phyloP scores from a whole-genome alignment of 768 basidiomycete genomes.

The Polyporus arcularius region DNA sequence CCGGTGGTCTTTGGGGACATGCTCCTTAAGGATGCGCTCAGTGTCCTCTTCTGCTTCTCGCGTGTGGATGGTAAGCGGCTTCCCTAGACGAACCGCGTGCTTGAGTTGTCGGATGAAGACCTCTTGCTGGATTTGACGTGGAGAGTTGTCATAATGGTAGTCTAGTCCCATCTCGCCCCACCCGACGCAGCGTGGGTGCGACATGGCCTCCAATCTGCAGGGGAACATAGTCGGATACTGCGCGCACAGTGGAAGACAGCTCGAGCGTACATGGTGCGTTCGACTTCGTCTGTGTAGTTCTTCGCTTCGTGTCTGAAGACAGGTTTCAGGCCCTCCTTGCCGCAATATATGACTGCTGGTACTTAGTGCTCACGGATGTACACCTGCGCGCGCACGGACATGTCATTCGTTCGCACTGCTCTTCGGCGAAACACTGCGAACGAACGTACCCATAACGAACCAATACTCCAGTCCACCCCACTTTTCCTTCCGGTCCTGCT shows the following conservation, averaged over 20 bases:
- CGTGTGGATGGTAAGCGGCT: conserved; percentile 85
- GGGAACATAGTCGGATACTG: not conserved
- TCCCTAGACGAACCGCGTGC: conserved; percentile 65
- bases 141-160: conserved; percentile 81
- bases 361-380: conserved; percentile 61
- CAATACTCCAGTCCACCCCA: conserved; percentile 79
- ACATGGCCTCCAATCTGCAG: conserved; percentile 68
- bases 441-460: conserved; percentile 72
- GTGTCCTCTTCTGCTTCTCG: conserved; percentile 86
- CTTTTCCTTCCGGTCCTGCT: conserved; percentile 44
- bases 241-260: not conserved
- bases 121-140: conserved; percentile 63
- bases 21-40: conserved; percentile 72
- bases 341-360: too few species aligned
- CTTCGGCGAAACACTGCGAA: conserved; percentile 2
- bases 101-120: conserved; percentile 71
- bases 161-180: conserved; percentile 91
- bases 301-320: conserved; percentile 66
- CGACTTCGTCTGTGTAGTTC: conserved; percentile 65
- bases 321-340: not conserved
- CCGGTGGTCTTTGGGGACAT: conserved; percentile 70
- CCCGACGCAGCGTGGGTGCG: conserved; percentile 80
- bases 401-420: not conserved
- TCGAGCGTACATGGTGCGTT: conserved; percentile 64
- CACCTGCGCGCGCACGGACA: conserved; percentile 42